phyloP scores from a whole-genome alignment of 2,329 filamentous ascomycete genomes.

The Cryphonectria nitschkei region DNA sequence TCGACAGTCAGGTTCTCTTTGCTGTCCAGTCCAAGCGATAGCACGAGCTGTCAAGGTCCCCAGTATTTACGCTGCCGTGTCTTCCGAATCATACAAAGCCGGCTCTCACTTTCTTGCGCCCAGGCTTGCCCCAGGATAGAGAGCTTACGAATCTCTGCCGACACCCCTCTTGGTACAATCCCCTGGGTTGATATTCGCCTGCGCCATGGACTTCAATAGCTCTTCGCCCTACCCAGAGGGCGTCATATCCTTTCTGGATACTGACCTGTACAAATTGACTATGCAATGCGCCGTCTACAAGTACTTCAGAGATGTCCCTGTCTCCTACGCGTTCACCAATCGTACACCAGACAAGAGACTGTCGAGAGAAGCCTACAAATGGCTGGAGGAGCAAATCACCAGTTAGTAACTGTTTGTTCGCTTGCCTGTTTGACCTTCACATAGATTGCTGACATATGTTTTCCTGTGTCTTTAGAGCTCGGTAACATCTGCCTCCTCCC shows the following conservation, averaged over 20 bases:
- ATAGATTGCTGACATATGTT: neutral
- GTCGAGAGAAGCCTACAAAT: conserved; percentile 78
- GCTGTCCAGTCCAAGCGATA: neutral
- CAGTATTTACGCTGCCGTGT: neutral
- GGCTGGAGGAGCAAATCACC: conserved; percentile 82
- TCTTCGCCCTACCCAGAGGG: conserved; percentile 72
- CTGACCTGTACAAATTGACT: conserved; percentile 90
- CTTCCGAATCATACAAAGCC: conserved; percentile 4
- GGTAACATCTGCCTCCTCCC: conserved; percentile 77
- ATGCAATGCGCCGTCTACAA: conserved; percentile 98
- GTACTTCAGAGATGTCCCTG: conserved; percentile 80
- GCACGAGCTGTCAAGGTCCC: neutral
- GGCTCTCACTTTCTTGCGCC: neutral
- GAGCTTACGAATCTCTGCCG: conserved; percentile 8
- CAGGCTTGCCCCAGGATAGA: neutral
- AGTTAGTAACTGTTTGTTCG: conserved; percentile 55
- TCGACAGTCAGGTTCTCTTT: neutral
- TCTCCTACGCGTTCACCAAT: conserved; percentile 94
- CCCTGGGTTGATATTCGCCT: neutral
- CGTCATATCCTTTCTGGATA: conserved; percentile 81
- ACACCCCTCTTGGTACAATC: neutral
- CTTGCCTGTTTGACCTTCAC: neutral
- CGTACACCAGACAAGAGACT: conserved; percentile 93
- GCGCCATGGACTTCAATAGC: conserved; percentile 67
- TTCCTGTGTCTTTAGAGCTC: conserved; percentile 62